Base-by-base conservation (phyloP, 2,329 filamentous ascomycete species). In the Talaromyces rugulosus region DNA sequence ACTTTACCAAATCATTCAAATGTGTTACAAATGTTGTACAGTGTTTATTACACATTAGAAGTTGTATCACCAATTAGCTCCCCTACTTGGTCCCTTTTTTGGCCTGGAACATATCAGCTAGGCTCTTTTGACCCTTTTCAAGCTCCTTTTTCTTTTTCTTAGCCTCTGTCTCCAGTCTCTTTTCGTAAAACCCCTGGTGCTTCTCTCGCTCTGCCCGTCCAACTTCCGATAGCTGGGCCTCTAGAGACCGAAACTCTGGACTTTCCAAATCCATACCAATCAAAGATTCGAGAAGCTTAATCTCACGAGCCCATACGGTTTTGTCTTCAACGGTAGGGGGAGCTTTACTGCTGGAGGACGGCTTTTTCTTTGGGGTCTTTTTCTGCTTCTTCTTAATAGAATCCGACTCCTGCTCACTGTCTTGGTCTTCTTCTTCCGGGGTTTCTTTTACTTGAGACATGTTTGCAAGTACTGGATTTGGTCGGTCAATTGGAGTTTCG, bases 401-500 rank as follows among this genome's bases (percentile, higher is more conserved):
- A 55, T 68, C 68, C 2, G 61, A 61, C 8, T 71, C 68, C 56
- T 33, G 65, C 61, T 60, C 59, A 52, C 63, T 67, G 4, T 64
- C 66, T 6, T 69, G 66, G 36, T 64, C 61, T 2, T 66, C 68
- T n/a, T 52, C 64, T 36, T 64, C 65, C 4, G 58, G 63, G 2
- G 62, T 56, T 54, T 68, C 65, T 16, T 64, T 33, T 7, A 50
- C 12, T 36, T 58, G 58, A 61, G 31, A 16, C 40, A 61, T 40
- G 58, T 62, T 57, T 52, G 31, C 30, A 52, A 52, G 65, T 64
- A 55, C 58, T 82, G 78, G 18, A 85, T 34, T 87, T 53, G 86
- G 85, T 42, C 83, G 83, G 64, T 96, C 91, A 65, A 95, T 94
- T 5, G 95, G 95, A n/a, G 95, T 99, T 80, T 99, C 95, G 7